Base-by-base conservation (phyloP, 2,329 filamentous ascomycete genomes). In the Beauveria brongniartii region DNA sequence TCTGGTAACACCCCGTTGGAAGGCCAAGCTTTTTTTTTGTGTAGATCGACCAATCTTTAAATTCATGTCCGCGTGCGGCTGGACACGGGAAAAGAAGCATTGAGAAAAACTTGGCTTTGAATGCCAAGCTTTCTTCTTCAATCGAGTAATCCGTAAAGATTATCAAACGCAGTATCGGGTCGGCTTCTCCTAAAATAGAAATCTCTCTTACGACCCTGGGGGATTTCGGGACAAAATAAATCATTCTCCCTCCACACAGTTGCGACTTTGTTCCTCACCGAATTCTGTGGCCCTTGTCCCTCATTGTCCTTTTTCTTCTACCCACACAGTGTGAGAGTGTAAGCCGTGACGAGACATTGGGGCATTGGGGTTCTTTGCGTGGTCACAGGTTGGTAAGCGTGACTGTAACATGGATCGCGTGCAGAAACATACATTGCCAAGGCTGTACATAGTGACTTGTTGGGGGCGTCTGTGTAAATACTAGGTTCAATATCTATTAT, bases 41-140 rank as follows among this genome's bases (percentile, higher is more conserved):
- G 47, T 14, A 46, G 56, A 59, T 59, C 20, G 47, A 52, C 56
- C 22, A 58, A 58, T 58, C 55, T 58, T 16, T 50, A 26, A 20
- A 46, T 40, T 24, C 10, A 37, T 50, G 22, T 41, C 37, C 10
- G 56, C 20, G 47, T 37, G 28, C 14, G 37, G 30, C 41, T 43
- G 41, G 10, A 14, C 26, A 37, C 12, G 10, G 30, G 30, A 41
- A 62, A 57, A 57, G 26, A 62, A 62, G 60, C 54, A 62, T 28
- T 34, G 50, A 62, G 30, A 34, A 10, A 24, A 24, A 54, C 50
- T 62, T 62, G 61, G 61, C 61, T 59, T 58, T 62, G 24, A 14
- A 44, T 55, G 61, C 61, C 61, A 62, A 62, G 61, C 61, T 55
- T 62, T 58, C 48, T 20, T 26, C 46, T 40, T 57, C 10, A 14